Base-by-base conservation (phyloP, 169 alveolate species). In the Blepharisma undulans region DNA sequence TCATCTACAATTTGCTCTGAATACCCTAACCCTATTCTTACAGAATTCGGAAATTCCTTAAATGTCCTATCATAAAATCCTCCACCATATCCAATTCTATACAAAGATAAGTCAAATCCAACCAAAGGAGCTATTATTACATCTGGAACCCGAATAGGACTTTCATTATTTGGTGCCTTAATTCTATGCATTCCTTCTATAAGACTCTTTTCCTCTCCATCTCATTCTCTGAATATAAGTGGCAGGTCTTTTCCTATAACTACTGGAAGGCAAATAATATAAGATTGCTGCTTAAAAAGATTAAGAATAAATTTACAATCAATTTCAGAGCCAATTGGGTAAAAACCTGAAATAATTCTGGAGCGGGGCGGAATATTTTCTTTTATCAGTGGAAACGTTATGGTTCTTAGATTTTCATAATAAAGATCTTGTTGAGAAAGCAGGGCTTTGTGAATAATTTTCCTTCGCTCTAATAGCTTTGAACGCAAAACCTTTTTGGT, bases 11-110 rank as follows among this genome's bases (percentile, higher is more conserved):
- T 0, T 30, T 82, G 89, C 27, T 30, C 27, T 48, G 29, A 34
- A 36, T 32, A 82, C 14, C 76, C 72, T 10, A 82, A 60, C 33
- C 89, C 89, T 36, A 82, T 82, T 22, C 33, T 59, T 48, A 25
- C 1, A 10, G 34, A 21, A 4, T 22, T 21, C 8, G 74, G 74
- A 60, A 3, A 48, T 8, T 8, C 71, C 6, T 72, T 19, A 76
- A 76, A 21, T 22, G 92, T 88, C n/a, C 76, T 32, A 48, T 88
- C 92, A 48, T 88, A 88, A 59, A 14, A 88, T 18, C 87, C 92
- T 88, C 87, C 85, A 1, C 92, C 92, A 33, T 88, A 88, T 74
- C 92, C 92, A 2, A 88, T 33, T 33, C 92, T 33, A 33, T 76
- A 34, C 7, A 30, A 4, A 3, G 2, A 2, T 0, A 18, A 22